These are phyloP conservation scores for Hanseniaspora lindneri DNA, from an alignment of 805 yeast species.

Conservation along the genomic window DNA sequence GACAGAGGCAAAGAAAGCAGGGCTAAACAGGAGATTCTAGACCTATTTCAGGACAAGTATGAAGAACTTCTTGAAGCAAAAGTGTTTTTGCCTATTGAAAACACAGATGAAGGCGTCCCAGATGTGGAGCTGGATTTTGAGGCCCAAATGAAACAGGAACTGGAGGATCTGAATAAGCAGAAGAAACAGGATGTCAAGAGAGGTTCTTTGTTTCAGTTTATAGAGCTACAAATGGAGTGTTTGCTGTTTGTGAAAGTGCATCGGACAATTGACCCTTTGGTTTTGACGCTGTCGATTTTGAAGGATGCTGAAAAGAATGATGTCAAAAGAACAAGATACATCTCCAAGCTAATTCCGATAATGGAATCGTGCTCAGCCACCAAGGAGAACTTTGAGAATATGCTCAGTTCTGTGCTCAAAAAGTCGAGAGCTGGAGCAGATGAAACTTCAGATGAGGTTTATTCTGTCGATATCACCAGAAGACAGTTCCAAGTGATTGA, in stretches of 20 bases:
- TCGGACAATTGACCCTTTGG: constrained; percentile 67
- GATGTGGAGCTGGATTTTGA: constrained; percentile 45
- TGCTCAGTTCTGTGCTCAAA: constrained; percentile 47
- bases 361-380: constrained; percentile 62
- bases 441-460: constrained; percentile 27
- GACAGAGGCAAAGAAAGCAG: constrained; percentile 65
- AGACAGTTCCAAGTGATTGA: constrained; percentile 67
- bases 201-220: constrained; percentile 38
- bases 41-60: constrained; percentile 44
- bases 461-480: constrained; percentile 70
- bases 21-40: constrained; percentile 61
- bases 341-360: constrained; percentile 73
- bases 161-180: constrained; percentile 45
- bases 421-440: not conserved
- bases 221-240: constrained; percentile 67
- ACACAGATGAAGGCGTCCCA: constrained; percentile 18
- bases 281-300: constrained; percentile 54
- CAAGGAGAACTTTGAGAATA: constrained; percentile 49
- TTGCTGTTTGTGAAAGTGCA: constrained; percentile 73
- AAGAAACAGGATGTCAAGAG: constrained; percentile 28
- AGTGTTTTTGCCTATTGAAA: constrained; percentile 20
- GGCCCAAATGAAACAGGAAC: constrained; percentile 59
- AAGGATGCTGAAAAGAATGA: constrained; percentile 37
- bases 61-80: constrained; percentile 31
- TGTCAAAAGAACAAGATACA: constrained; percentile 52